Conservation (phyloP, 2,329 filamentous ascomycete species). For the Falciphora oryzae region DNA sequence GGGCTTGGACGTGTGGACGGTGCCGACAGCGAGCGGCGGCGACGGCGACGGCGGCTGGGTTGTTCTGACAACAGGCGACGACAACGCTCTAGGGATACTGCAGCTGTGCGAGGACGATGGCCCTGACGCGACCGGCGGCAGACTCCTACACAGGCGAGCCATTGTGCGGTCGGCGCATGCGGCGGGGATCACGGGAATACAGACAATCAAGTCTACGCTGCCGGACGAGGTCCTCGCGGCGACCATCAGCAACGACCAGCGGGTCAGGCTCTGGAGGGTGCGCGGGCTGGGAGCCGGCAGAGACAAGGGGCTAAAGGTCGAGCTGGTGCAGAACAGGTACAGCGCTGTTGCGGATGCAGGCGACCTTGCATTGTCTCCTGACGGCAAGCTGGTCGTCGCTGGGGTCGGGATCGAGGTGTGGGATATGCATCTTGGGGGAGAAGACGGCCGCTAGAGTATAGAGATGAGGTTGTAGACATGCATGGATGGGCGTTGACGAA, state of each 20-base stretch:
- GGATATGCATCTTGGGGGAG: constrained; percentile 15
- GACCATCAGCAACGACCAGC: constrained; percentile 52
- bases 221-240: not conserved
- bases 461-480: not conserved
- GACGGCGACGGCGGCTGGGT: constrained; percentile 29
- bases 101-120: constrained; percentile 29
- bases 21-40: constrained; percentile 2
- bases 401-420: constrained; percentile 44
- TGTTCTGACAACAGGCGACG: constrained; percentile 77
- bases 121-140: not conserved
- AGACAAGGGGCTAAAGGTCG: constrained; percentile 22
- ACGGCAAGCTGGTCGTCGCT: constrained; percentile 32
- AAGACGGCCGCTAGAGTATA: not conserved
- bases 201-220: constrained; percentile 25
- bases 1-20: constrained; percentile 39
- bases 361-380: constrained; percentile 31
- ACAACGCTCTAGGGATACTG: constrained; percentile 66
- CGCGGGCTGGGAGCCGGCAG: constrained; percentile 15
- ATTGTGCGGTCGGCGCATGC: constrained; percentile 52
- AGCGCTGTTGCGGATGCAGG: constrained; percentile 58
- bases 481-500: too few species aligned
- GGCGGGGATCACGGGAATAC: constrained; percentile 61
- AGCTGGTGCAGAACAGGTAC: constrained; percentile 43
- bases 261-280: constrained; percentile 49
- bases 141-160: not conserved